Evolutionary conservation across 257 asterid species (phyloP), one percentile per base, ranked within the genome.

Genomic region (Fraxinus pennsylvanica): DNA sequence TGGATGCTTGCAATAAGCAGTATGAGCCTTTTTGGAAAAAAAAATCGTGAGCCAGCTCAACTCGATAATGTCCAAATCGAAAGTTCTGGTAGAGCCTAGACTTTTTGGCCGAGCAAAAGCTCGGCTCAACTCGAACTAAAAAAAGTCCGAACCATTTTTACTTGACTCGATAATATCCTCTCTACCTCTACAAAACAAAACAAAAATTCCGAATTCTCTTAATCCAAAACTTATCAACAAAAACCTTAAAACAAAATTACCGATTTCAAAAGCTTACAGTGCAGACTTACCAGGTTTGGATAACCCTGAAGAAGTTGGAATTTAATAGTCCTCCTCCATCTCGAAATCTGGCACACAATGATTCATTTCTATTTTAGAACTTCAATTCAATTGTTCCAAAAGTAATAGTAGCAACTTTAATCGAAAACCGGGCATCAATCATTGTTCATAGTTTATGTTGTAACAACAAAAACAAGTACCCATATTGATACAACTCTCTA

Each of bases 271-370:
- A 68, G 71, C 76, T 74, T 74, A 80, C 76, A 25, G 59, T 52
- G 67, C 9, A 17, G 83, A 74, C 22, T 80, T 80, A 13, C 59
- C 74, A 30, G 83, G 66, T 38, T 33, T 68, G 29, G 38, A 43
- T 3, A 80, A 25, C 30, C 67, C 72, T 13, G 79, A 67, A 50
- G 80, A 67, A 22, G 39, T 14, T 1, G 66, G 76, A 68, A 80
- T 21, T 3, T 45, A 29, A 27, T 74, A 27, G 39, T 80, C 79
- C 5, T 80, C 76, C 27, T 74, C 72, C 80, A 38, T 68, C 69
- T 74, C 50, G 57, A 74, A 80, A 80, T 74, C 67, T 27, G 76
- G 83, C 66, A 80, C 83, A 52, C 61, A 52, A 30, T 80, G 13
- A 68, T 74, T 80, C 83, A 74, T 80, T 61, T 21, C 70, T n/a